Percentiles rank a stretch among this genome's conserved stretches.
phyloP scores from a whole-genome alignment of 768 basidiomycete genomes.

The Xanthoconium purpureum region DNA sequence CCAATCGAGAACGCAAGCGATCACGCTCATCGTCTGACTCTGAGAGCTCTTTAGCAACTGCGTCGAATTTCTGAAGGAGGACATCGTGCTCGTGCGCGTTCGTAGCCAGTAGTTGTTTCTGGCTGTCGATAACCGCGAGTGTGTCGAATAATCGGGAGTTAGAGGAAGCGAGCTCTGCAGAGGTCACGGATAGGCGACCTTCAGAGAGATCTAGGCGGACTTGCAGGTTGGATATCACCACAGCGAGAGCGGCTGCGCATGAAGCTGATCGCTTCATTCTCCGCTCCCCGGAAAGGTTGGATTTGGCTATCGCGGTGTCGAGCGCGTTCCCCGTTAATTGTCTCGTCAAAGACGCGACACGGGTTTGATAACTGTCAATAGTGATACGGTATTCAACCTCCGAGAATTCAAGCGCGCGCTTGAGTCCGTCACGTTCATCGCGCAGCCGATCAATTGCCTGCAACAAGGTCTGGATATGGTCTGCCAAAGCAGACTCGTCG shows the following conservation, averaged over 20 bases:
- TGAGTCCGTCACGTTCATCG: constrained; percentile 59
- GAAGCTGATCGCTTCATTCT: constrained; percentile 32
- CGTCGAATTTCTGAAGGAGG: constrained; percentile 34
- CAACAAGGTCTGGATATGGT: constrained; percentile 54
- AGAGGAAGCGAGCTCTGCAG: constrained; percentile 14
- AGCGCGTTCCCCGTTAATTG: constrained; percentile 23
- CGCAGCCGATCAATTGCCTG: constrained; percentile 65
- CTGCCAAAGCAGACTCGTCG: constrained; percentile 29
- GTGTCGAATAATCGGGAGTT: constrained; percentile 15
- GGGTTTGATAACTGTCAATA: constrained; percentile 55
- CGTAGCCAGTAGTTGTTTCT: constrained; percentile 12
- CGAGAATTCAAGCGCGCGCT: constrained; percentile 63
- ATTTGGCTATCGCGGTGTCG: constrained; percentile 7
- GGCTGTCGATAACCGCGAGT: constrained; percentile 18
- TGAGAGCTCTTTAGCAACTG: constrained; percentile 35
- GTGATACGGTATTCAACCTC: constrained; percentile 64
- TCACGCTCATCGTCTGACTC: constrained; percentile 25
- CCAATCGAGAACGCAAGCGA: constrained; percentile 29
- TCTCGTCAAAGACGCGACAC: constrained; percentile 36
- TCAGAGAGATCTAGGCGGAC: constrained; percentile 26
- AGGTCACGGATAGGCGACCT: constrained; percentile 7
- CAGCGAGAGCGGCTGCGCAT: constrained; percentile 34
- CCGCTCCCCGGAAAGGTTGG: constrained; percentile 5
- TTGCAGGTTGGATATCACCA: constrained; percentile 41
- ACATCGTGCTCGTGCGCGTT: constrained; percentile 23